Evolutionary conservation across 2,329 filamentous ascomycete genomes (phyloP), one percentile per base, ranked within the genome.

Genomic region (Alternaria hordeiaustralica): DNA sequence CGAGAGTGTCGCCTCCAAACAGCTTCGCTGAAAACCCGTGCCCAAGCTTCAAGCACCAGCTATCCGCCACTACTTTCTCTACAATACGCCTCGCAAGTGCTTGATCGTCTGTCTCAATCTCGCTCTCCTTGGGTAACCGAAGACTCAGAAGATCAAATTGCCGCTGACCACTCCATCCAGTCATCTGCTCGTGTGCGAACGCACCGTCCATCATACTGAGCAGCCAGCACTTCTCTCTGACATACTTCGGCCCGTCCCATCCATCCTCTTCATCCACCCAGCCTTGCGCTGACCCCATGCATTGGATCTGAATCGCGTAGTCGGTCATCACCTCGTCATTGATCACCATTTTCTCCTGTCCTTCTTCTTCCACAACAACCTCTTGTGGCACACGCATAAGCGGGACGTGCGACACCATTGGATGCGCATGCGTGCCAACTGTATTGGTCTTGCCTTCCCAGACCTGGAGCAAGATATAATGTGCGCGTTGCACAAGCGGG

Each of bases 231-330:
- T 71, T 70, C 57, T 86, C 71, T 3, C 78, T 74, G 3, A 81
- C 79, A 65, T 88, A 88, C 36, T 78, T 73, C 0, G 87, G 86
- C 1, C 87, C 86, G 69, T 88, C 75, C 87, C 87, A 89, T 1
- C 73, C 78, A 28, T 81, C 83, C 28, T 84, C 82, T 4, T 82
- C 77, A 63, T 88, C 86, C 0, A 87, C 70, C 6, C 86, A 81
- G 2, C 84, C 82, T 82, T 87, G 83, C 1, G 84, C 86, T 74
- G 85, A 76, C 7, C 80, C 82, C 65, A 87, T 81, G 4, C 80
- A 84, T 63, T 87, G 86, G 4, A 85, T 86, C 64, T 89, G 86
- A 44, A 85, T 84, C 59, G 87, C 87, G 65, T 88, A 89, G 68
- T 89, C 86, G 3, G 83, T 84, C 69, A 88, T 78, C 65, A 84